Percentiles rank a stretch among this genome's conserved stretches.
Conservation (phyloP, 176 grass and related monocot genomes). For the Elymus sibiricus region DNA sequence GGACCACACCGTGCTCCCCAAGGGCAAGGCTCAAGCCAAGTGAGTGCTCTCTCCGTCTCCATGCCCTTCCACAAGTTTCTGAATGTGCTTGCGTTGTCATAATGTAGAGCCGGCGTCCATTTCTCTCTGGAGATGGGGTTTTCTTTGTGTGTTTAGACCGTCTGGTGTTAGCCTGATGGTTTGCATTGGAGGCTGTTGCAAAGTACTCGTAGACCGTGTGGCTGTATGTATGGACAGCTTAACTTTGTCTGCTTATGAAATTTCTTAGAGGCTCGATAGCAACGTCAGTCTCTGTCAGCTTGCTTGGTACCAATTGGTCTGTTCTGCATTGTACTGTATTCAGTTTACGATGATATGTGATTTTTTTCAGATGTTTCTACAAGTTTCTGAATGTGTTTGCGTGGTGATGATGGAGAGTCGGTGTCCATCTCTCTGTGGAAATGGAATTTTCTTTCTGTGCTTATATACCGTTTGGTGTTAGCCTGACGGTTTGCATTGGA, state of each 20-base stretch:
- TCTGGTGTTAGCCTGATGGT: conserved; percentile 25
- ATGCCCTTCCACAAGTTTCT: conserved; percentile 6
- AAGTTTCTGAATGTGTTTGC: conserved; percentile 14
- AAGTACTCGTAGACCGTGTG: not conserved
- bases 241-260: not conserved
- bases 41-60: conserved; percentile 26
- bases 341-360: not conserved
- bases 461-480: not conserved
- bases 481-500: conserved; percentile 11
- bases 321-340: not conserved
- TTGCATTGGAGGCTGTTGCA: not conserved
- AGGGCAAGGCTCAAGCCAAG: conserved; percentile 86
- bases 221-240: not conserved
- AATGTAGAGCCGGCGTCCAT: not conserved
- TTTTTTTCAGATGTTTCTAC: not conserved
- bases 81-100: not conserved
- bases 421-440: not conserved
- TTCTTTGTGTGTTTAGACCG: not conserved
- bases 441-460: not conserved
- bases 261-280: not conserved
- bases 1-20: conserved; percentile 59
- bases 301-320: not conserved
- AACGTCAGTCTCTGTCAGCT: not conserved
- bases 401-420: not conserved
- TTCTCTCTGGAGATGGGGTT: not conserved